These are phyloP conservation scores for Paraconiothyrium sp. DNA, from an alignment of 2,329 filamentous ascomycete genomes.

Conservation along the genomic window DNA sequence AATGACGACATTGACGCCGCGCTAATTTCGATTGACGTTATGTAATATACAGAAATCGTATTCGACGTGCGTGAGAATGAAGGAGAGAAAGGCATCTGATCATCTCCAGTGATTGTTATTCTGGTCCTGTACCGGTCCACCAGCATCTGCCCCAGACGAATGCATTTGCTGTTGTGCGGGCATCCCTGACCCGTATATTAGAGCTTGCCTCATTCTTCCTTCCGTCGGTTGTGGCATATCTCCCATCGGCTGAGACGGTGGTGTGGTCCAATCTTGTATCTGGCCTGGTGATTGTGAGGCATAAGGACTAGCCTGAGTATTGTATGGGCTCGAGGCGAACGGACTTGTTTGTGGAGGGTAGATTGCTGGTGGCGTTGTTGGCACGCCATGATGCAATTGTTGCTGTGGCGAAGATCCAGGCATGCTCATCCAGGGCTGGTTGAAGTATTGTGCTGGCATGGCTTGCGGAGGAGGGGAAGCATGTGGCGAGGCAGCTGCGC, in stretches of 20 bases:
- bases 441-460: conserved; percentile 25
- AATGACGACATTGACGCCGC: background rate
- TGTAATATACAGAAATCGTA: background rate
- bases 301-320: conserved; percentile 32
- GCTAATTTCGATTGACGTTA: background rate
- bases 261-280: conserved; percentile 30
- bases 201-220: conserved; percentile 41
- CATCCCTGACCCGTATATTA: conserved; percentile 41
- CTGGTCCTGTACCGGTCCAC: conserved; percentile 8
- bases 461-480: conserved; percentile 32
- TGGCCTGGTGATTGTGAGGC: conserved; percentile 19
- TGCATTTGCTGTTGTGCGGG: conserved; percentile 20
- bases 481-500: conserved; percentile 38
- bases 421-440: conserved; percentile 38
- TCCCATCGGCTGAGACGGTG: conserved; percentile 39
- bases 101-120: conserved; percentile 7
- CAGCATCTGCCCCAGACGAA: conserved; percentile 8
- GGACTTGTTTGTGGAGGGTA: conserved; percentile 42
- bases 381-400: conserved; percentile 35
- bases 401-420: conserved; percentile 36
- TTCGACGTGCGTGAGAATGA: background rate
- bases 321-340: conserved; percentile 40
- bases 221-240: conserved; percentile 46
- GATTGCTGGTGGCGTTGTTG: conserved; percentile 41
- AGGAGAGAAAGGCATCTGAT: background rate